Evolutionary conservation across 495 filamentous ascomycete species (phyloP).

Genomic region (Apodospora peruviana): DNA sequence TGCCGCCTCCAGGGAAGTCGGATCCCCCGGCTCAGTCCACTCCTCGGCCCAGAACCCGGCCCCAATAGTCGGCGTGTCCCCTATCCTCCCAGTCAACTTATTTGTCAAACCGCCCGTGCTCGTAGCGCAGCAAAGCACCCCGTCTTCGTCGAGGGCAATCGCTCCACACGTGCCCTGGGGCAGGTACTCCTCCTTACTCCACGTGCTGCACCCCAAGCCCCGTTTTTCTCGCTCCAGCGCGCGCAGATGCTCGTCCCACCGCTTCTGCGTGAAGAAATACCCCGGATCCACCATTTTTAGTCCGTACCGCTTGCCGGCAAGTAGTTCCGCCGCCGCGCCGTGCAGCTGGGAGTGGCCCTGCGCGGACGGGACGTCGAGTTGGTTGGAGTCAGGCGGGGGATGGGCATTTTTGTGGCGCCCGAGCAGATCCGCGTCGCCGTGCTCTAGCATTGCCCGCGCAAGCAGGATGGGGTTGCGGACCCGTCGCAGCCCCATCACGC

Average conservation of each 20-base stretch:
- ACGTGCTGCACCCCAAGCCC: slow-evolving; percentile 26
- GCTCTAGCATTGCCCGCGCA: slow-evolving; percentile 64
- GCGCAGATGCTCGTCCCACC: slow-evolving; percentile 78
- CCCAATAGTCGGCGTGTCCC: slow-evolving; percentile 81
- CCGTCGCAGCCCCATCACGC: slow-evolving; percentile 62
- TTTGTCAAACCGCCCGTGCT: slow-evolving; percentile 88
- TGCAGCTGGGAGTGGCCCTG: slow-evolving; percentile 65
- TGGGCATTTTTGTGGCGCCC: slow-evolving; percentile 22
- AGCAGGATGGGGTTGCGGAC: slow-evolving; percentile 78
- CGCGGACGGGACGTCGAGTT: slow-evolving; percentile 38
- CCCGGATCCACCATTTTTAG: slow-evolving; percentile 57
- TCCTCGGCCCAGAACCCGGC: slow-evolving; percentile 90
- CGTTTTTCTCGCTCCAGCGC: slow-evolving; percentile 53
- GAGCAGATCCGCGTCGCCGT: slow-evolving; percentile 52
- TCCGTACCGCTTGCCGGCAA: slow-evolving; percentile 63
- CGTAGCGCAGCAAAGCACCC: slow-evolving; percentile 71
- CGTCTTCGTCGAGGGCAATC: slow-evolving; percentile 68
- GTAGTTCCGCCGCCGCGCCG: slow-evolving; percentile 58
- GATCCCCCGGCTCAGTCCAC: slow-evolving; percentile 48
- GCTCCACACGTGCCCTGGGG: slow-evolving; percentile 83
- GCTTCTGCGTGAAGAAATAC: slow-evolving; percentile 73
- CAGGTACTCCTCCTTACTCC: slow-evolving; percentile 54
- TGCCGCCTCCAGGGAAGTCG: slow-evolving; percentile 2
- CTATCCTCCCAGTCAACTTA: slow-evolving; percentile 77
- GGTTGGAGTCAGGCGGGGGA: slow-evolving; percentile 1